Conservation (phyloP, 2,329 filamentous ascomycete species). For the Colletotrichum sp. region DNA sequence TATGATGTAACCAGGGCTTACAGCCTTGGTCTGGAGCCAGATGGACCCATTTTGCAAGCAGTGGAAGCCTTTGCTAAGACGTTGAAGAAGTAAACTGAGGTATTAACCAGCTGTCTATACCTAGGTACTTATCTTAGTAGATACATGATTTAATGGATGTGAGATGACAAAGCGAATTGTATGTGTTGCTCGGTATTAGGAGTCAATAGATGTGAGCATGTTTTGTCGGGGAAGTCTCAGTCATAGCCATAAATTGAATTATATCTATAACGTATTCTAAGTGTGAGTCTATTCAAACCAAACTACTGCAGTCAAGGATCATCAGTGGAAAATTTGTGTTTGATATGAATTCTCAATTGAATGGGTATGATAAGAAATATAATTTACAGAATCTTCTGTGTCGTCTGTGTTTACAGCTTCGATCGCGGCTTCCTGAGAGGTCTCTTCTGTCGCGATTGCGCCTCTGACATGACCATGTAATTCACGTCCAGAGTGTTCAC, state of each 20-base stretch:
- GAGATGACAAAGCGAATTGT: background rate
- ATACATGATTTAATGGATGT: background rate
- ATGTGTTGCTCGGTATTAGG: background rate
- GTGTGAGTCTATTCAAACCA: background rate
- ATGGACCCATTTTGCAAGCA: slow-evolving; percentile 29
- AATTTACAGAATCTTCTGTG: background rate
- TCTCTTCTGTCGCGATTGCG: background rate
- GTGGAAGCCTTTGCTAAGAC: slow-evolving; percentile 14
- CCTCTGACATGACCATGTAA: slow-evolving; percentile 27
- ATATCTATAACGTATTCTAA: fast-evolving
- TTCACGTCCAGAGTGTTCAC: slow-evolving; percentile 36
- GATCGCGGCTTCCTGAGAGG: background rate
- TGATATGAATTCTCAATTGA: background rate
- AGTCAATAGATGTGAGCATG: background rate
- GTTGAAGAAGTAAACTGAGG: background rate
- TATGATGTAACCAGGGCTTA: slow-evolving; percentile 58
- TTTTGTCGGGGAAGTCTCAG: background rate
- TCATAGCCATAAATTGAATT: background rate
- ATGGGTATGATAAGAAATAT: background rate
- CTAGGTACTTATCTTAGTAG: background rate
- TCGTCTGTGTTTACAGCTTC: background rate
- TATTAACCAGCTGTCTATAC: background rate
- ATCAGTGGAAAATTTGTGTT: background rate
- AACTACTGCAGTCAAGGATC: background rate
- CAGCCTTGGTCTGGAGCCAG: slow-evolving; percentile 54